Conservation (phyloP, 1,284 basidiomycete genomes). For the Fomitiporia mediterranea region DNA sequence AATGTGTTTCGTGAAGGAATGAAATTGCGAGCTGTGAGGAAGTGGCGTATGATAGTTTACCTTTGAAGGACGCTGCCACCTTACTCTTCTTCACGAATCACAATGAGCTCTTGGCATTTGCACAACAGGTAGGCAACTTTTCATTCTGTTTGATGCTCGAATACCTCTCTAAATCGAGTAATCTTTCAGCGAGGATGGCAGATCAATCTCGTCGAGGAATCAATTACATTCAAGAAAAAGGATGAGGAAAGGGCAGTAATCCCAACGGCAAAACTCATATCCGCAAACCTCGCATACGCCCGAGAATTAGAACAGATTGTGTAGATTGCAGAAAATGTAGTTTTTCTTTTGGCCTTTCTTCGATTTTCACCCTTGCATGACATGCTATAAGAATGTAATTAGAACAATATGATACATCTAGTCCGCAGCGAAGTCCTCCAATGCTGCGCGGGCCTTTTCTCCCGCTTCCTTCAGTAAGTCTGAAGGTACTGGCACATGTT, state of each 20-base stretch:
- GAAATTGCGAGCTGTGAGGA: conserved; percentile 95
- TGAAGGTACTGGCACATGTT: conserved; percentile 80
- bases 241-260: conserved; percentile 76
- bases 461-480: conserved; percentile 87
- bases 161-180: conserved; percentile 3
- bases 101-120: conserved; percentile 74
- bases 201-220: conserved; percentile 55
- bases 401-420: conserved; percentile 31
- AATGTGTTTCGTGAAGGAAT: conserved; percentile 47
- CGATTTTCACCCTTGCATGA: neutral
- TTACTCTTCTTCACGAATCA: conserved; percentile 83
- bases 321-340: no score
- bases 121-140: conserved; percentile 52
- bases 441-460: conserved; percentile 80
- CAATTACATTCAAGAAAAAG: conserved; percentile 64
- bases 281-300: conserved; percentile 71
- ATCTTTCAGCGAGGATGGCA: conserved; percentile 63
- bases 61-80: conserved; percentile 83
- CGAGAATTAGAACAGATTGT: conserved; percentile 87
- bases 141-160: conserved; percentile 18
- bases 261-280: conserved; percentile 76
- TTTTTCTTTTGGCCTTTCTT: neutral
- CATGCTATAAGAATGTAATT: neutral
- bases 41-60: conserved; percentile 82
- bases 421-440: conserved; percentile 77